phyloP scores from a whole-genome alignment of 495 filamentous ascomycete species.

The Penicillium taxi region DNA sequence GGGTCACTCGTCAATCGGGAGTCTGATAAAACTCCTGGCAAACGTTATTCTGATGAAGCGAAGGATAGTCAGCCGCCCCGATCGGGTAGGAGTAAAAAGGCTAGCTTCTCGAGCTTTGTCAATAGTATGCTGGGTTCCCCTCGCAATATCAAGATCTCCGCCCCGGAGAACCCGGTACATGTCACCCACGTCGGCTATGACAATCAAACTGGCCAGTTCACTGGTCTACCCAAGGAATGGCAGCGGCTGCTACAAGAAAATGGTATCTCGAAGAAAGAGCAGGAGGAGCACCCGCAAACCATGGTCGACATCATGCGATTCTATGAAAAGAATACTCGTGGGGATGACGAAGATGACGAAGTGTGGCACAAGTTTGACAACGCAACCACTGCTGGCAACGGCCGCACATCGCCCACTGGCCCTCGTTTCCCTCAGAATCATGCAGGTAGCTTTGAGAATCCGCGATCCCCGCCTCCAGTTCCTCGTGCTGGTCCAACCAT shows the following conservation, averaged over 20 bases:
- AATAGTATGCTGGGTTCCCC: conserved; percentile 86
- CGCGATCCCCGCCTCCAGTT: conserved; percentile 84
- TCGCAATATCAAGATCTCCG: conserved; percentile 77
- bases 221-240: conserved; percentile 96
- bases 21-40: conserved; percentile 50
- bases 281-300: conserved; percentile 88
- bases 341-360: conserved; percentile 74
- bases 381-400: conserved; percentile 50
- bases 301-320: conserved; percentile 93
- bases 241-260: conserved; percentile 90
- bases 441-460: conserved; percentile 94
- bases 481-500: conserved; percentile 36
- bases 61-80: conserved; percentile 49
- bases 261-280: conserved; percentile 92
- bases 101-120: conserved; percentile 90
- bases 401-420: conserved; percentile 65
- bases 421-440: conserved; percentile 88
- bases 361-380: conserved; percentile 94
- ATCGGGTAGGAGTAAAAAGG: conserved; percentile 70
- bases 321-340: conserved; percentile 86
- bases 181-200: conserved; percentile 98
- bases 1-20: conserved; percentile 42
- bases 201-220: conserved; percentile 94
- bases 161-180: conserved; percentile 94
- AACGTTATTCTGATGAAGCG: conserved; percentile 81